Evolutionary conservation across 441 rosid species (phyloP), one percentile per base, ranked within the genome.

Genomic region (Gossypium gossypioides): DNA sequence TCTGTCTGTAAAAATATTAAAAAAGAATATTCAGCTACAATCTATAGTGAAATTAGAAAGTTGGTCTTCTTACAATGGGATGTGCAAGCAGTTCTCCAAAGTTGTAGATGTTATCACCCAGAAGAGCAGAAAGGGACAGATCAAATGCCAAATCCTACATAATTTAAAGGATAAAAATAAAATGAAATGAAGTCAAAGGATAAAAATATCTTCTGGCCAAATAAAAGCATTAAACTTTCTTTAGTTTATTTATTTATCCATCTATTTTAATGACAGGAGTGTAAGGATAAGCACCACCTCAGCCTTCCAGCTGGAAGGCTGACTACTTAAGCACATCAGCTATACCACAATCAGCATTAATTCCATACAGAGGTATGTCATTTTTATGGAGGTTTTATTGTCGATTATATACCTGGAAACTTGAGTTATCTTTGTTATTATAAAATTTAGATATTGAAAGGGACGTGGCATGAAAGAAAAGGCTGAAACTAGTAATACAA

Each of bases 21-120:
- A 42, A 42, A 8, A 3, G n/a, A 37, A 21, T 58, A 21, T 7
- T 10, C 7, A 50, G 21, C 24, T 48, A 29, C 55, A 48, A 37
- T 10, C 8, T 55, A 56, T 13, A 6, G 15, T 48, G 9, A 50
- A 21, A 32, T 19, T 54, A 32, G 40, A 40, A 40, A 25, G 18
- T 37, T 24, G 22, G n/a, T 21, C 2, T 61, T 74, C 97, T 91
- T 88, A 95, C 99, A 75, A 95, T 80, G 48, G 99, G 99, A 86
- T 95, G 99, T 27, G 99, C 99, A 76, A 95, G 92, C 77, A 95
- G 80, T 85, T 95, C 99, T 29, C 98, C 99, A 60, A 92, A 95
- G 88, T 95, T 95, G 84, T 91, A 95, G 77, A 95, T 88, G 76
- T 92, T 88, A 68, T 95, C 99, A 59, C 99, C 99, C 72, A 95